Percentiles rank a stretch among this genome's conserved stretches.
Conservation (phyloP, 2,329 filamentous ascomycete species). For the Xylariaceae sp. region DNA sequence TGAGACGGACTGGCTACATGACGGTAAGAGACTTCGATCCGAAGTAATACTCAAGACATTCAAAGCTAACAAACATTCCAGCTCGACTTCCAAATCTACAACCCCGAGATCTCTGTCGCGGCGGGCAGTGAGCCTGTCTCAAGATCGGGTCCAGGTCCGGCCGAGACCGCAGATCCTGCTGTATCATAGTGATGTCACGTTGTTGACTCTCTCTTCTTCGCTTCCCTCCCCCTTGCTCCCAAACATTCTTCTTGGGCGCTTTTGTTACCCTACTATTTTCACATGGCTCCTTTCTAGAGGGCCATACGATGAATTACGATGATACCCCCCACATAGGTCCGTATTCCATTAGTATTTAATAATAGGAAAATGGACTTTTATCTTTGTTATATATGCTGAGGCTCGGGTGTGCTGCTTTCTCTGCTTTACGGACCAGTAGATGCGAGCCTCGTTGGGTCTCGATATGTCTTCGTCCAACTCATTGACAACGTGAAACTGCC, state of each 20-base stretch:
- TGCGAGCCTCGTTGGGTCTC: neutral
- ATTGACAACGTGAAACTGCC: neutral
- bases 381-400: slow-evolving; percentile 2
- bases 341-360: neutral
- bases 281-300: slow-evolving; percentile 6
- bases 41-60: slow-evolving; percentile 13
- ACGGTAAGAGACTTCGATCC: slow-evolving; percentile 48
- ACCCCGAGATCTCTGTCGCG: slow-evolving; percentile 62
- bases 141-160: slow-evolving; percentile 29
- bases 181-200: slow-evolving; percentile 6
- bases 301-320: slow-evolving; percentile 17
- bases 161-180: slow-evolving; percentile 6
- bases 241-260: neutral
- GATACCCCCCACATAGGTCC: slow-evolving; percentile 15
- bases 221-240: neutral
- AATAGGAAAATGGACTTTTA: slow-evolving; percentile 10
- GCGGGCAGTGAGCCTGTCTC: slow-evolving; percentile 41
- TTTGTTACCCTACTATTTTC: slow-evolving; percentile 2
- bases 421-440: neutral
- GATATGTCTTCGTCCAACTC: neutral
- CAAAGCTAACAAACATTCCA: slow-evolving; percentile 32
- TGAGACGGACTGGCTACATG: slow-evolving; percentile 84
- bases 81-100: slow-evolving; percentile 77
- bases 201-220: neutral
- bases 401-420: neutral